Evolutionary conservation across 345 rosid species (phyloP).

Genomic region (Citrus trifoliata): DNA sequence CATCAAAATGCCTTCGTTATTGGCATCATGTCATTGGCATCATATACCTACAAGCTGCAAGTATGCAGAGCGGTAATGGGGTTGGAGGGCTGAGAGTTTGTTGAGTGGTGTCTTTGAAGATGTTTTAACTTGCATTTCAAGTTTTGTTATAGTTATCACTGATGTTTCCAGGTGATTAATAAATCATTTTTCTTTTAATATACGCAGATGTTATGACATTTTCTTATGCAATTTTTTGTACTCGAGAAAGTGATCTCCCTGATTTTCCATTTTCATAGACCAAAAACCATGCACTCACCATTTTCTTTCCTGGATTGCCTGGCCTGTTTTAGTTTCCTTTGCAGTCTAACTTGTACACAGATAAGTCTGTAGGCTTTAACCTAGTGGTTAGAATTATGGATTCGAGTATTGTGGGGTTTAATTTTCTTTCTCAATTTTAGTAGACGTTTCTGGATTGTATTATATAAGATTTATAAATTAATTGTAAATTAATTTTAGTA

Average conservation of each 20-base stretch:
- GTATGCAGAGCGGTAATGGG: background rate
- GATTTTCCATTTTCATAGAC: background rate
- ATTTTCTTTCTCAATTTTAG: too few relatives aligned
- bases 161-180: background rate
- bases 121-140: conserved; percentile 5
- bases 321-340: too few relatives aligned
- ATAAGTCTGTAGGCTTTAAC: too few relatives aligned
- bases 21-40: background rate
- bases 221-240: background rate
- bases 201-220: background rate
- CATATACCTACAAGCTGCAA: conserved; percentile 1
- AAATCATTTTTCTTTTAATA: background rate
- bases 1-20: background rate
- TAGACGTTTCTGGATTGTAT: rapidly evolving
- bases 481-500: too few relatives aligned
- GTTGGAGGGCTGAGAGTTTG: background rate
- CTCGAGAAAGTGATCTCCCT: background rate
- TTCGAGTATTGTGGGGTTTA: too few relatives aligned
- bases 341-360: too few relatives aligned
- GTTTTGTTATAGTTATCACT: background rate
- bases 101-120: background rate
- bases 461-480: too few relatives aligned
- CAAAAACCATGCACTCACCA: background rate
- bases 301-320: too few relatives aligned
- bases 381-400: too few relatives aligned